Conservation (phyloP, 192 early-diverging fungal genomes). For the Rhizophagus sp. region DNA sequence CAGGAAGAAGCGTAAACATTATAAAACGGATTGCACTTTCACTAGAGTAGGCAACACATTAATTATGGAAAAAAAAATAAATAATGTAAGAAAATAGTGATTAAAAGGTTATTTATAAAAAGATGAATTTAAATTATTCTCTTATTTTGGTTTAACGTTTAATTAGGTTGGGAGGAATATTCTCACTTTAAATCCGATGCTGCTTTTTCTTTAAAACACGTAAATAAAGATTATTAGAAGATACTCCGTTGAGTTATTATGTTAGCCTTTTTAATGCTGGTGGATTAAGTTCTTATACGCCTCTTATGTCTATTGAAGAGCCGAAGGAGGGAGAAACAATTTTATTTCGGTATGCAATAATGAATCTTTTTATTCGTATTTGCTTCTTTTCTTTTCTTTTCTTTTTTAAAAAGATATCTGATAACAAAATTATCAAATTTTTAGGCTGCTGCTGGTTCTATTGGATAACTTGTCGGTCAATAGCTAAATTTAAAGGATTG, state of each 20-base stretch:
- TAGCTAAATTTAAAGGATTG: slow-evolving; percentile 73
- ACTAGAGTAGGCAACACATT: too few species aligned
- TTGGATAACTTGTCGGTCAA: slow-evolving; percentile 75
- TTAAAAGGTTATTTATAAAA: not conserved
- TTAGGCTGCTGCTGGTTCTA: slow-evolving; percentile 75
- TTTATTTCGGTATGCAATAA: too few species aligned
- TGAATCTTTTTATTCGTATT: slow-evolving; percentile 19
- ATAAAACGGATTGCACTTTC: too few species aligned
- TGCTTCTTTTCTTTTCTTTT: slow-evolving; percentile 60
- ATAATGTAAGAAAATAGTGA: too few species aligned
- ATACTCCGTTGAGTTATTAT: slow-evolving; percentile 13
- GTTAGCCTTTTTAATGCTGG: slow-evolving; percentile 12
- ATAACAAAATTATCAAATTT: not conserved
- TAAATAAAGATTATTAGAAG: slow-evolving; percentile 68
- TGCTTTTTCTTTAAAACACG: slow-evolving; percentile 58
- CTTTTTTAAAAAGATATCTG: not conserved
- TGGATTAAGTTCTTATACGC: slow-evolving; percentile 30
- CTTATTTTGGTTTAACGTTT: too few species aligned
- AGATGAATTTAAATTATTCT: too few species aligned
- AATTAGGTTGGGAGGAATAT: slow-evolving; percentile 38
- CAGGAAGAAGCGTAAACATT: too few species aligned
- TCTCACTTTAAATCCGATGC: slow-evolving; percentile 45
- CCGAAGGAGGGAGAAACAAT: slow-evolving; percentile 75
- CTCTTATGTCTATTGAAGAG: slow-evolving; percentile 62
- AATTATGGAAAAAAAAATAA: too few species aligned